Conservation (phyloP, 768 basidiomycete genomes). For the Trametes gibbosa region DNA sequence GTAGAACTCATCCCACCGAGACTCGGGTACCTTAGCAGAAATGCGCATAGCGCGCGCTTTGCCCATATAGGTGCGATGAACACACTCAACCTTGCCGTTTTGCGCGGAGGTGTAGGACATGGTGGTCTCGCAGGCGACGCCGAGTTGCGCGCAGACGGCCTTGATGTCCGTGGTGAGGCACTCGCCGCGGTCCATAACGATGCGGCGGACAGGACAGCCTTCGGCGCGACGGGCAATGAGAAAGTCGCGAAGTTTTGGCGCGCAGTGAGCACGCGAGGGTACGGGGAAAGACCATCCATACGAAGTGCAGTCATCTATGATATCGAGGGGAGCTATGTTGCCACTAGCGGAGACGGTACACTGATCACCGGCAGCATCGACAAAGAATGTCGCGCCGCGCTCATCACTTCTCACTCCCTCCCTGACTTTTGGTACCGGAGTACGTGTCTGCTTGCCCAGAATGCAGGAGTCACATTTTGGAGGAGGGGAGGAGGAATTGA, state of each 20-base stretch:
- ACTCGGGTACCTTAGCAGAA: neutral
- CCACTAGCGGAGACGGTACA: too few species aligned
- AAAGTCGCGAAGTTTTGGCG: conserved; percentile 31
- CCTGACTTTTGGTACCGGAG: too few species aligned
- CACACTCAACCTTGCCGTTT: conserved; percentile 36
- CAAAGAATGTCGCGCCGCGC: too few species aligned
- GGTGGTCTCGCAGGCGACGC: conserved; percentile 20
- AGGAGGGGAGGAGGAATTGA: too few species aligned
- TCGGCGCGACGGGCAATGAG: conserved; percentile 22
- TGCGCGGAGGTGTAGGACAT: conserved; percentile 38
- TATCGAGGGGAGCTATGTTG: too few species aligned
- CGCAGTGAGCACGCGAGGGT: conserved; percentile 27
- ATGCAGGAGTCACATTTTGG: too few species aligned
- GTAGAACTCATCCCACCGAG: conserved; percentile 13
- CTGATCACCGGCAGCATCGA: too few species aligned
- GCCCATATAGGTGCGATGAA: conserved; percentile 35
- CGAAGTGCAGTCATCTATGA: conserved; percentile 35
- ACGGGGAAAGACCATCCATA: conserved; percentile 36
- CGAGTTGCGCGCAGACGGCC: neutral
- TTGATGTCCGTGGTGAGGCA: conserved; percentile 17
- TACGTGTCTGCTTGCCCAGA: too few species aligned
- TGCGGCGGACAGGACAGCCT: conserved; percentile 21
- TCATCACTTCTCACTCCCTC: too few species aligned
- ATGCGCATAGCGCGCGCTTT: conserved; percentile 4
- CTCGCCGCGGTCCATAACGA: conserved; percentile 28